These are phyloP conservation scores for Entrophospora sp. DNA, from an alignment of 192 early-diverging fungal genomes.

Conservation along the genomic window DNA sequence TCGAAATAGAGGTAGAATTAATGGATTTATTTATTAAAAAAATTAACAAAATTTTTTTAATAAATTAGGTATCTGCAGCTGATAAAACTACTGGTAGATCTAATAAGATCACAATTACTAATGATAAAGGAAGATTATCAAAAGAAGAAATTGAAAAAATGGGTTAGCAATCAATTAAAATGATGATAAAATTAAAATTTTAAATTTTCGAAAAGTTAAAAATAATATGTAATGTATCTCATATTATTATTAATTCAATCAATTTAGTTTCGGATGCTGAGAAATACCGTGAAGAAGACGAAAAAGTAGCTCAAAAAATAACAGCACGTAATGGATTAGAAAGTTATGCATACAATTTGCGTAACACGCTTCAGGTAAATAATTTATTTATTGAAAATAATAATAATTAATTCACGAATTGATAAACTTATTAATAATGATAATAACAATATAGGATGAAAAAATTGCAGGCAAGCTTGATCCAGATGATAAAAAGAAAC, in stretches of 20 bases:
- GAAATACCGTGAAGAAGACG: conserved; percentile 85
- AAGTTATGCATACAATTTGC: no score
- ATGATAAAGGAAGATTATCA: no score
- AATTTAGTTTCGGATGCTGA: conserved; percentile 39
- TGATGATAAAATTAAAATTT: conserved; percentile 85
- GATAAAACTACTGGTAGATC: conserved; percentile 91
- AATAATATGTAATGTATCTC: no score
- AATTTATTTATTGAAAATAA: no score
- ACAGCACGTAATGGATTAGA: no score
- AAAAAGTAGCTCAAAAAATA: conserved; percentile 83
- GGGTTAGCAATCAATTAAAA: conserved; percentile 95
- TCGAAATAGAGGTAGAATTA: no score
- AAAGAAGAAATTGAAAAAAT: no score
- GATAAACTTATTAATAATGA: no score
- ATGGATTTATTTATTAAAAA: conserved; percentile 43
- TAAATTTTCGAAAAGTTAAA: not conserved
- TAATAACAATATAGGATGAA: conserved; percentile 48
- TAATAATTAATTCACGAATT: no score
- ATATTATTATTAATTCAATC: no score
- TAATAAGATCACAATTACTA: conserved; percentile 98
- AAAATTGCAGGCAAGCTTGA: conserved; percentile 76
- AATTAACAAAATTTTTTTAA: conserved; percentile 16
- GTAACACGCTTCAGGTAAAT: no score
- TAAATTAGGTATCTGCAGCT: conserved; percentile 44
- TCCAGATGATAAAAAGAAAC: conserved; percentile 81